Conservation (phyloP, 768 basidiomycete genomes). For the Trametes punicea region DNA sequence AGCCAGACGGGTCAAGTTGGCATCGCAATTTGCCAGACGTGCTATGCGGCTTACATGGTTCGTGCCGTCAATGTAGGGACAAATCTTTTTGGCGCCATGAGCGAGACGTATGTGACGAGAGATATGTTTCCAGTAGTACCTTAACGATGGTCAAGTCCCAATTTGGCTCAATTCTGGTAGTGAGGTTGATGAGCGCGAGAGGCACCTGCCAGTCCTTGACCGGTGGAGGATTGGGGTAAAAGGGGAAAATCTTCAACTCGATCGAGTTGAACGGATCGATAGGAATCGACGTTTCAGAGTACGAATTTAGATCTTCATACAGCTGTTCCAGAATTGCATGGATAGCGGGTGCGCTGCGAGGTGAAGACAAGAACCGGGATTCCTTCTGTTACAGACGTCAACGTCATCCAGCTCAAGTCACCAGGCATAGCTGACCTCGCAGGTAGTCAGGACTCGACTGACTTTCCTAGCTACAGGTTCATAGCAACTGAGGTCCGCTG, state of each 20-base stretch:
- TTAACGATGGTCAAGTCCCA: slow-evolving; percentile 96
- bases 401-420: not conserved
- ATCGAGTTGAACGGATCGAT: slow-evolving; percentile 93
- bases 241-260: slow-evolving; percentile 94
- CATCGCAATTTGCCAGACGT: slow-evolving; percentile 84
- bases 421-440: slow-evolving; percentile 63
- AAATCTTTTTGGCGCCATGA: too few species aligned
- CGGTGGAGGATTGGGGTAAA: slow-evolving; percentile 88
- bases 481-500: slow-evolving; percentile 90
- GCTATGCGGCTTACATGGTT: slow-evolving; percentile 92
- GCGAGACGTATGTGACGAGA: too few species aligned
- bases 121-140: slow-evolving; percentile 39
- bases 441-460: slow-evolving; percentile 80
- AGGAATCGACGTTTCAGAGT: slow-evolving; percentile 91
- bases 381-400: slow-evolving; percentile 58
- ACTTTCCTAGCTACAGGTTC: slow-evolving; percentile 95
- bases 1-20: slow-evolving; percentile 76
- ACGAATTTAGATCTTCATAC: slow-evolving; percentile 96
- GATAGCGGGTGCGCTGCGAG: slow-evolving; percentile 61
- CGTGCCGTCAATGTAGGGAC: slow-evolving; percentile 81
- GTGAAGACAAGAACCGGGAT: slow-evolving; percentile 79
- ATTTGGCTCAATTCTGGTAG: slow-evolving; percentile 78
- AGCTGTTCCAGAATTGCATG: slow-evolving; percentile 91
- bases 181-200: slow-evolving; percentile 79
- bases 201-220: slow-evolving; percentile 97